Evolutionary conservation across 768 basidiomycete species (phyloP).

Genomic region (Clavulina sp.): DNA sequence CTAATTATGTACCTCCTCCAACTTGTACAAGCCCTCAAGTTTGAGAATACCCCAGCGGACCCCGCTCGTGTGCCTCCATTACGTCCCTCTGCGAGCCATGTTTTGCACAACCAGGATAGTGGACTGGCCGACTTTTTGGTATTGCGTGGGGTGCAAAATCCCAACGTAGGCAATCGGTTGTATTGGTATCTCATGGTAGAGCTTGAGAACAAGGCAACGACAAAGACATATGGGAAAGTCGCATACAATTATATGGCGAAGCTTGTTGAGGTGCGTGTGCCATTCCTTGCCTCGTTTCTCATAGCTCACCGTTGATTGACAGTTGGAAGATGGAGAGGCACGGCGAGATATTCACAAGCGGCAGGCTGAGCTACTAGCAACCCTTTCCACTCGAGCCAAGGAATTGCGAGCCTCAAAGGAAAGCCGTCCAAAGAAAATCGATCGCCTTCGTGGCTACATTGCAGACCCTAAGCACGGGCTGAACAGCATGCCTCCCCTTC

Average conservation of each 20-base stretch:
- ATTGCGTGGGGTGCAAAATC: constrained; percentile 62
- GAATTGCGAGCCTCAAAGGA: constrained; percentile 85
- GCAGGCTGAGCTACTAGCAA: constrained; percentile 79
- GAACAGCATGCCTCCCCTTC: constrained; percentile 56
- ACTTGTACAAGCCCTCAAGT: constrained; percentile 94
- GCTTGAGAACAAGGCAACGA: constrained; percentile 68
- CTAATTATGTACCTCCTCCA: constrained; percentile 83
- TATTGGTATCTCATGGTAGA: constrained; percentile 99
- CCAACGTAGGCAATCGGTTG: constrained; percentile 73
- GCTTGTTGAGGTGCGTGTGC: constrained; percentile 53
- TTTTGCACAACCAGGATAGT: constrained; percentile 76
- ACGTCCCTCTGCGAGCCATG: constrained; percentile 44
- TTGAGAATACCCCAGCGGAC: constrained; percentile 68
- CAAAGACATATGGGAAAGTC: constrained; percentile 84
- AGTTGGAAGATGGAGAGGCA: constrained; percentile 62
- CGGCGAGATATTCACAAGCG: constrained; percentile 78
- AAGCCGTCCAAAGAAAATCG: constrained; percentile 90
- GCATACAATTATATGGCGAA: constrained; percentile 82
- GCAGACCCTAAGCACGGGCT: constrained; percentile 75
- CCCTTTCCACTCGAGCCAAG: constrained; percentile 67
- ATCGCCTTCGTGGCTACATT: constrained; percentile 73
- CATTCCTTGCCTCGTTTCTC: too few relatives aligned
- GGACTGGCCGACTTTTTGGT: constrained; percentile 90
- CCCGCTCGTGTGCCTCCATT: constrained; percentile 37
- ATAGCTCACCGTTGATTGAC: neutral